Conservation (phyloP, 2,329 filamentous ascomycete genomes). For the Sporothrix luriei region DNA sequence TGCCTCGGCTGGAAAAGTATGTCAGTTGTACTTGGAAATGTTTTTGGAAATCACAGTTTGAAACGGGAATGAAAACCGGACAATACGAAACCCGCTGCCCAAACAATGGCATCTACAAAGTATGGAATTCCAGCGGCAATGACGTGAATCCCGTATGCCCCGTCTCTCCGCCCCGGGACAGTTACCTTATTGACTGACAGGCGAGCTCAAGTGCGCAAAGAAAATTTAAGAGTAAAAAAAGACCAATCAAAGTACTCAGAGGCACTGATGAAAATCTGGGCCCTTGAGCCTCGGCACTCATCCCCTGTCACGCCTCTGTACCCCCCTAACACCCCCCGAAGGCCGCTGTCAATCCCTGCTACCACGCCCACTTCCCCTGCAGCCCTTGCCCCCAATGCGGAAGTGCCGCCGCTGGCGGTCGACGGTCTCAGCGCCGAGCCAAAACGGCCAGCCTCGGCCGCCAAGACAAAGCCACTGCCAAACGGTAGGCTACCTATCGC, state of each 20-base stretch:
- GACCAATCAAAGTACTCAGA: background rate
- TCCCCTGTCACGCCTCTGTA: background rate
- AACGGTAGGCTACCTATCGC: background rate
- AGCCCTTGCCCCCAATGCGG: conserved; percentile 16
- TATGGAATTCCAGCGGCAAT: conserved; percentile 3
- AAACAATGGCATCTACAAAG: background rate
- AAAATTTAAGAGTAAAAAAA: background rate
- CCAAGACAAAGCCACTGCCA: background rate
- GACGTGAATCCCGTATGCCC: conserved; percentile 8
- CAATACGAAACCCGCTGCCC: background rate
- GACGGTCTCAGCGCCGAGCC: background rate
- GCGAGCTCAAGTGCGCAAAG: background rate
- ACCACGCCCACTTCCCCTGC: background rate
- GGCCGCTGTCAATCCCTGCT: background rate
- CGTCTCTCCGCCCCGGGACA: background rate
- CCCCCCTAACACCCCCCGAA: background rate
- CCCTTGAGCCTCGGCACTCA: conserved; percentile 12
- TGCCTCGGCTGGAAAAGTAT: conserved; percentile 12
- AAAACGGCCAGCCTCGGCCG: conserved; percentile 11
- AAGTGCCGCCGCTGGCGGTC: conserved; percentile 25
- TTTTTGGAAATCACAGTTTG: background rate
- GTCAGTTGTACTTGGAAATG: background rate
- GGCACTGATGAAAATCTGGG: background rate
- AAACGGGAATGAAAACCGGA: background rate
- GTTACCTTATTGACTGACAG: background rate